Conservation (phyloP, 768 basidiomycete species). For the Hygrocybe coccinea region DNA sequence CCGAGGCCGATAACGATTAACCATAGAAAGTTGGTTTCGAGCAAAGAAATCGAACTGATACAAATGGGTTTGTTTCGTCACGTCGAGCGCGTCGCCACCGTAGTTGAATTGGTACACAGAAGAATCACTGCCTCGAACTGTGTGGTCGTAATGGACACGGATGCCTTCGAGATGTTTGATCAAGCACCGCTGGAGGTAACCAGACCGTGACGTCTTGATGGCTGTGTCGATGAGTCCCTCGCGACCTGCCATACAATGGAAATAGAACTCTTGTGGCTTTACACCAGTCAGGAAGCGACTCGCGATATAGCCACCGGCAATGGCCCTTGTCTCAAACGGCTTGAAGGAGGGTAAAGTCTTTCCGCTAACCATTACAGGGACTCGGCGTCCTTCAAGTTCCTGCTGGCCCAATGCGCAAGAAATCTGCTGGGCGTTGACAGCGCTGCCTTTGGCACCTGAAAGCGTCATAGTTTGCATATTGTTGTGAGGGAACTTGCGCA, state of each 20-base stretch:
- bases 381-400: slow-evolving; percentile 96
- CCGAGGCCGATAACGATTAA: slow-evolving; percentile 64
- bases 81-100: slow-evolving; percentile 93
- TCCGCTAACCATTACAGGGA: slow-evolving; percentile 98
- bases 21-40: slow-evolving; percentile 74
- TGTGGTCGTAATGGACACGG: slow-evolving; percentile 95
- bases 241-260: slow-evolving; percentile 99
- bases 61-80: slow-evolving; percentile 95
- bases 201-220: slow-evolving; percentile 97
- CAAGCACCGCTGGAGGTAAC: slow-evolving; percentile 94
- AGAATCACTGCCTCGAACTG: slow-evolving; percentile 91
- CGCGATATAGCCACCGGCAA: slow-evolving; percentile 96
- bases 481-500: slow-evolving; percentile 94
- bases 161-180: slow-evolving; percentile 98
- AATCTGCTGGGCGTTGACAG: slow-evolving; percentile 96
- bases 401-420: slow-evolving; percentile 98
- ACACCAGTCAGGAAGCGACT: slow-evolving; percentile 98
- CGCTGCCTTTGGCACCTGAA: slow-evolving; percentile 96
- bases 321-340: slow-evolving; percentile 95
- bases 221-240: slow-evolving; percentile 99
- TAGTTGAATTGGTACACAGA: slow-evolving; percentile 95
- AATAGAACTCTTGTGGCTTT: slow-evolving; percentile 98
- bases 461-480: slow-evolving; percentile 99
- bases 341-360: slow-evolving; percentile 98
- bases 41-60: slow-evolving; percentile 91